Percentiles rank a stretch among this genome's conserved stretches.
phyloP scores from a whole-genome alignment of 352 stramenopile genomes.

The Pythium folliculosum region DNA sequence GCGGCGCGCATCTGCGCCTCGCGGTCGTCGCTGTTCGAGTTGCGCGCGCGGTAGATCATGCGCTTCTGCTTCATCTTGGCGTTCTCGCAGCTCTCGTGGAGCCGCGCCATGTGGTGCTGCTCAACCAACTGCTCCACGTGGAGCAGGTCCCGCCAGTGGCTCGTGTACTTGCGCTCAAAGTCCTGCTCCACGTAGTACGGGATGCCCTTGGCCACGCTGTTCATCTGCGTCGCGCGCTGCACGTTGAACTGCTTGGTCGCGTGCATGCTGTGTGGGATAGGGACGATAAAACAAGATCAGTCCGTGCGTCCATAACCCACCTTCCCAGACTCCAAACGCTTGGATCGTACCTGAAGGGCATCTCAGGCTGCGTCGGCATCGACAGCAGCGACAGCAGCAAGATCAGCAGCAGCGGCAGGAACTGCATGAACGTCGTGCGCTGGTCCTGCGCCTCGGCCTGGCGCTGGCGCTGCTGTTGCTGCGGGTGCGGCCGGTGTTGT shows the following conservation, averaged over 20 bases:
- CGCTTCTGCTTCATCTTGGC: slow-evolving; percentile 85
- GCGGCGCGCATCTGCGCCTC: slow-evolving; percentile 77
- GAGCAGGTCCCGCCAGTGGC: slow-evolving; percentile 80
- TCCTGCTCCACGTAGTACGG: slow-evolving; percentile 87
- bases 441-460: slow-evolving; percentile 43
- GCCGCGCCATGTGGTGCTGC: slow-evolving; percentile 68
- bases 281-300: not conserved
- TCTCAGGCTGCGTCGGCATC: slow-evolving; percentile 64
- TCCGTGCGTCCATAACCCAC: not conserved
- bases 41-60: slow-evolving; percentile 85
- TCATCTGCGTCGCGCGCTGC: slow-evolving; percentile 75
- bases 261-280: slow-evolving; percentile 51
- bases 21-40: slow-evolving; percentile 72
- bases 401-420: slow-evolving; percentile 85
- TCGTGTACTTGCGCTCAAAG: slow-evolving; percentile 88
- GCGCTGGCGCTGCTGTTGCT: slow-evolving; percentile 48
- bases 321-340: not conserved
- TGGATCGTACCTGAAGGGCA: slow-evolving; percentile 78
- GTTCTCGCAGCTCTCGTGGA: slow-evolving; percentile 81
- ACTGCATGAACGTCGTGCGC: slow-evolving; percentile 68
- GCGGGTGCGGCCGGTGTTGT: slow-evolving; percentile 39
- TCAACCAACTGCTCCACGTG: slow-evolving; percentile 88
- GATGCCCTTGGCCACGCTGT: slow-evolving; percentile 82
- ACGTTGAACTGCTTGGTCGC: slow-evolving; percentile 77
- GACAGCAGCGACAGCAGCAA: slow-evolving; percentile 83